Percentiles rank a stretch among this genome's conserved stretches.
phyloP scores from a whole-genome alignment of 768 basidiomycete species.

The Cyclocybe cylindracea region DNA sequence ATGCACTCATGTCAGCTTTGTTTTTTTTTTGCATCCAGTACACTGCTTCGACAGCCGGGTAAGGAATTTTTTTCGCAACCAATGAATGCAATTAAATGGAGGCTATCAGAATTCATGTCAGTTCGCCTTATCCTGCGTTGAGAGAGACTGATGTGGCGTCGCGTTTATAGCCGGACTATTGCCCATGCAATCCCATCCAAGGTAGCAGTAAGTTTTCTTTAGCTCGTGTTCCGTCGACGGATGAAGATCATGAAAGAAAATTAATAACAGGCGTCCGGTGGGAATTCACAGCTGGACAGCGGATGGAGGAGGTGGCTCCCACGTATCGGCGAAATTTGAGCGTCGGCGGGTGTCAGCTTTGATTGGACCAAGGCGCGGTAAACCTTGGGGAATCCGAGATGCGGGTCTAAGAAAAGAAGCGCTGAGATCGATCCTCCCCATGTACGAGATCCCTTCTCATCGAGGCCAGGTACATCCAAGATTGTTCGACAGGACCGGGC shows the following conservation, averaged over 20 bases:
- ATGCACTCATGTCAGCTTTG: not conserved
- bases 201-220: not conserved
- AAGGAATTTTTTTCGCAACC: no score
- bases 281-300: constrained; percentile 8
- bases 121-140: not conserved
- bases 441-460: constrained; percentile 19
- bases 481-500: constrained; percentile 29
- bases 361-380: constrained; percentile 9
- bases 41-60: not conserved
- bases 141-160: no score
- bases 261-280: constrained; percentile 3
- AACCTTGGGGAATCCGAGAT: constrained; percentile 22
- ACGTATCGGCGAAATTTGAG: constrained; percentile 9
- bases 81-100: no score
- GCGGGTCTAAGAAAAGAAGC: constrained; percentile 14
- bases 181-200: constrained; percentile 1
- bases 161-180: not conserved
- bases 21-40: not conserved
- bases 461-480: constrained; percentile 29
- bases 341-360: constrained; percentile 7
- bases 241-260: constrained; percentile 10
- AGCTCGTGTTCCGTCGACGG: constrained; percentile 16
- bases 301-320: constrained; percentile 7
- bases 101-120: constrained; percentile 5
- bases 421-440: constrained; percentile 25